Percentiles rank a stretch among this genome's conserved stretches.
Evolutionary conservation across 2,329 filamentous ascomycete species (phyloP).

Genomic region (Nectriaceae sp.): DNA sequence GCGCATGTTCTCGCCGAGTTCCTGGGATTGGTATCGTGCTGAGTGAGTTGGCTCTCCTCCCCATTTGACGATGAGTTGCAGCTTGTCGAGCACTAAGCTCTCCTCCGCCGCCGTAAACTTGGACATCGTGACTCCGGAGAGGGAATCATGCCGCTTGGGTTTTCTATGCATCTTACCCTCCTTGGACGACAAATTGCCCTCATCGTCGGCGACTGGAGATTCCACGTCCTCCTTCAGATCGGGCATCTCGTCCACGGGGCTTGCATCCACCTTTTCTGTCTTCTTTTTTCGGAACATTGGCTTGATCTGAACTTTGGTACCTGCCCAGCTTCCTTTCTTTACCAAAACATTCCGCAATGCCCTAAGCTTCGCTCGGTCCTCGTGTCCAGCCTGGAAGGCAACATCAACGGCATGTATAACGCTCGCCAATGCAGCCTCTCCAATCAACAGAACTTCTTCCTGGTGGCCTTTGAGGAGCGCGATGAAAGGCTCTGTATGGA

Average conservation of each 20-base stretch:
- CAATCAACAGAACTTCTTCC: slow-evolving; percentile 92
- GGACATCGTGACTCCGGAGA: slow-evolving; percentile 88
- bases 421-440: slow-evolving; percentile 83
- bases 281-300: slow-evolving; percentile 96
- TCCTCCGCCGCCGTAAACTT: slow-evolving; percentile 93
- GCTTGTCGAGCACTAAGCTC: slow-evolving; percentile 88
- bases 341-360: slow-evolving; percentile 82
- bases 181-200: slow-evolving; percentile 22
- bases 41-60: slow-evolving; percentile 97
- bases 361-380: slow-evolving; percentile 85
- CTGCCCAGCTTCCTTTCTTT: slow-evolving; percentile 91
- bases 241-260: slow-evolving; percentile 37
- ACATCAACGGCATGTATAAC: slow-evolving; percentile 85
- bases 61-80: slow-evolving; percentile 99
- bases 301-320: slow-evolving; percentile 98
- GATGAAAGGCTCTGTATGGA: slow-evolving; percentile 95
- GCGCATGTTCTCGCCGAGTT: slow-evolving; percentile 92
- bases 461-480: slow-evolving; percentile 92
- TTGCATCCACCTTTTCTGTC: slow-evolving; percentile 56
- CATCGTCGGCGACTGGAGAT: slow-evolving; percentile 21
- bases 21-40: slow-evolving; percentile 92
- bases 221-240: slow-evolving; percentile 32
- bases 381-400: slow-evolving; percentile 75
- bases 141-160: slow-evolving; percentile 74
- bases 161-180: slow-evolving; percentile 28